Base-by-base conservation (phyloP, 2,329 filamentous ascomycete species). In the Apiospora malaysiana region DNA sequence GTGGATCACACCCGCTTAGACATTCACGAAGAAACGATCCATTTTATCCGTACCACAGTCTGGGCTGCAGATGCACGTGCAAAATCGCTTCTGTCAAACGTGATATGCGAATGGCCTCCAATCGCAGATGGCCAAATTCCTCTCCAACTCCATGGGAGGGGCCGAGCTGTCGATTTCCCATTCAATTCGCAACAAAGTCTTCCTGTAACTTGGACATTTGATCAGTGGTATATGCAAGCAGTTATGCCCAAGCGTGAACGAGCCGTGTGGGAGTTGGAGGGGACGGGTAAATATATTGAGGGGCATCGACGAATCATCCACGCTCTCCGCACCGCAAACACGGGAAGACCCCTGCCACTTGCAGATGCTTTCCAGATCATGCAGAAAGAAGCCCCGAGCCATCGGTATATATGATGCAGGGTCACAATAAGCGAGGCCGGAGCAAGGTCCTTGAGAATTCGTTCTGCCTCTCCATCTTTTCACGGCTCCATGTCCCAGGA, bases 241-340 rank as follows among this genome's bases (percentile, higher is more conserved):
- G 47, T 4, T 37, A 21, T 6, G 25, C 21, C 51, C 16, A 59
- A 59, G 25, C 51, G 51, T 59, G 51, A 21, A 0, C 16, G 16
- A 59, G 51, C 25, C 25, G 25, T 59, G 51, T 59, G 25, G 51
- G 51, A 32, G 51, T 59, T 3, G 51, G 32, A 7, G 27, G 18
- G 2, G 51, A 37, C 51, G 51, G 27, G 14, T 59, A 59, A 59
- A 59, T 59, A 59, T 37, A 37, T 59, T 59, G 51, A 59, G 51
- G 51, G 27, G 51, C 27, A 37, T 21, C 16, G 4, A 59, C 51
- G 27, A 59, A 59, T 59, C 16, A 59, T 9, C 27, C 8, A 51
- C 23, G 4, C n/a, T 25, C 47, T 25, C 23, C 47, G 47, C 47
- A 51, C 23, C n/a, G 47, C n/a, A 51, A 9, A 51, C 23, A 23